Evolutionary conservation across 768 basidiomycete genomes (phyloP).

Genomic region (Mycena metata): DNA sequence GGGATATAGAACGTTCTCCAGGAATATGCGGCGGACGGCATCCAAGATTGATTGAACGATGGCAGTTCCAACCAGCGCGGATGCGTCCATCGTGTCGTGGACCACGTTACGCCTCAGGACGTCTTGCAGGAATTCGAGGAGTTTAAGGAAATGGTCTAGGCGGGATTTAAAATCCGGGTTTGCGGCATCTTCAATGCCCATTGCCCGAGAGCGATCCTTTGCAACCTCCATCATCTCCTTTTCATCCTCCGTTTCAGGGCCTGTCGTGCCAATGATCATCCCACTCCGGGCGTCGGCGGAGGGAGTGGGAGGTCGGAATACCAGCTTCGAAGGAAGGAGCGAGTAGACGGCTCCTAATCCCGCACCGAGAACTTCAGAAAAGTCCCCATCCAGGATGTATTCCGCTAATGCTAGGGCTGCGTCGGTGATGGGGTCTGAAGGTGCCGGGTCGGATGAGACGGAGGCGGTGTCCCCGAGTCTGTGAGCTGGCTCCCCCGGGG

Average conservation of each 20-base stretch:
- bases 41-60: conserved; percentile 88
- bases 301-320: conserved; percentile 64
- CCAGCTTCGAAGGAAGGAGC: conserved; percentile 88
- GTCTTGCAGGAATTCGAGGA: conserved; percentile 93
- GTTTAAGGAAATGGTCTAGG: conserved; percentile 90
- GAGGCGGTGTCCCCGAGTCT: conserved; percentile 54
- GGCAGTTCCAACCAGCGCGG: conserved; percentile 79
- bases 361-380: conserved; percentile 96
- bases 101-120: conserved; percentile 78
- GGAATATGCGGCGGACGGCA: conserved; percentile 86
- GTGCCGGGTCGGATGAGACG: conserved; percentile 43
- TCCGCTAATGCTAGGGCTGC: conserved; percentile 91
- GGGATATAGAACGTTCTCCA: conserved; percentile 94
- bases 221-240: conserved; percentile 63
- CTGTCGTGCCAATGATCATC: conserved; percentile 82
- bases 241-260: conserved; percentile 67
- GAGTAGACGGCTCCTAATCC: conserved; percentile 95
- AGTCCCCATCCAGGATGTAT: conserved; percentile 96
- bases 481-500: conserved; percentile 69
- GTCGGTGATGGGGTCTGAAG: conserved; percentile 81
- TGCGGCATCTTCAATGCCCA: conserved; percentile 84
- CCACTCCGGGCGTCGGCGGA: conserved; percentile 58
- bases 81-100: conserved; percentile 66
- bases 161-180: conserved; percentile 82
- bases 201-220: conserved; percentile 64